A percentile compares a stretch with the other conserved stretches of the same genome.
Evolutionary conservation across 805 yeast species (phyloP).

Genomic region (Ogataea glucozyma): DNA sequence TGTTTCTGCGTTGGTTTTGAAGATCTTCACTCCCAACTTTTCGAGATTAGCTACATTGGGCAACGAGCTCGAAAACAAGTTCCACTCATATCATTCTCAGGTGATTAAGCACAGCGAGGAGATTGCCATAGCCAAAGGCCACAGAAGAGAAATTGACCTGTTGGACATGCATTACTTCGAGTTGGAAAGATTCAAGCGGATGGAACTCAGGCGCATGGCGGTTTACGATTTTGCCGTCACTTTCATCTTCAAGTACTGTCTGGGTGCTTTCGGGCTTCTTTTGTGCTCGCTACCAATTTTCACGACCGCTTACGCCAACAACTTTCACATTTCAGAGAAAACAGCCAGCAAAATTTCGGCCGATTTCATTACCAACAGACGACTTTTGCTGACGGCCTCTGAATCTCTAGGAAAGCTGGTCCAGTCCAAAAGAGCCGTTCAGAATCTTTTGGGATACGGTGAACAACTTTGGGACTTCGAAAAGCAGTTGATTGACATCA

Average conservation of each 20-base stretch:
- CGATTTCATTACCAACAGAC: constrained; percentile 85
- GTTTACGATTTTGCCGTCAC: constrained; percentile 83
- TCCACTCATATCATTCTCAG: constrained; percentile 80
- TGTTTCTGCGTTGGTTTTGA: constrained; percentile 69
- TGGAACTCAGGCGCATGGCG: constrained; percentile 71
- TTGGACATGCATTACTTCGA: constrained; percentile 81
- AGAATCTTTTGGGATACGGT: constrained; percentile 82
- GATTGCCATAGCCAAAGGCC: constrained; percentile 82
- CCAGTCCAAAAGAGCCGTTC: constrained; percentile 78
- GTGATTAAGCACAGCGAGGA: constrained; percentile 80
- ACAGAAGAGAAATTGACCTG: constrained; percentile 71
- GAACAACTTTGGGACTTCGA: constrained; percentile 71
- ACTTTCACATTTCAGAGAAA: constrained; percentile 48
- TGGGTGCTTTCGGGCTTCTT: constrained; percentile 94
- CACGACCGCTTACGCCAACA: constrained; percentile 32
- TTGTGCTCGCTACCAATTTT: constrained; percentile 90
- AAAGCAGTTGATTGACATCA: constrained; percentile 56
- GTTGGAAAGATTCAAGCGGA: constrained; percentile 72
- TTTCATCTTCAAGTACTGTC: constrained; percentile 84
- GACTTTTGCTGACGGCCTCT: constrained; percentile 79
- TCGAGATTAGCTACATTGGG: constrained; percentile 75
- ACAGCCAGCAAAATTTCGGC: constrained; percentile 52
- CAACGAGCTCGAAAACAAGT: constrained; percentile 81
- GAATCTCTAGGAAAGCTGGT: constrained; percentile 86
- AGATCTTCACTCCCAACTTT: constrained; percentile 85